phyloP scores from a whole-genome alignment of 2,329 filamentous ascomycete species.

The Sphaerostilbella broomeana region DNA sequence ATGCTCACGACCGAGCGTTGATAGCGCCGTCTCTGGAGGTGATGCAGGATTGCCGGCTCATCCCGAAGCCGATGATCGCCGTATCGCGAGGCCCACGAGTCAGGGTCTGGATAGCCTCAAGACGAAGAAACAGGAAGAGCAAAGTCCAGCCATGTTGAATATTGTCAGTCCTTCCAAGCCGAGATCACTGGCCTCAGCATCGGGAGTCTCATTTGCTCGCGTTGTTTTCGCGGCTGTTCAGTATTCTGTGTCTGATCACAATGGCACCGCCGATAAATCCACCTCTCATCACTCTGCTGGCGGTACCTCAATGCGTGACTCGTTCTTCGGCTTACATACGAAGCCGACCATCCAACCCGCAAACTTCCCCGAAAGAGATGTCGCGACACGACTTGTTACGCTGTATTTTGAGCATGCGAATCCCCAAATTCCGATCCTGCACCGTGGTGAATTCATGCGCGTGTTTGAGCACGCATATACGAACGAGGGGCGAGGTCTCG shows the following conservation, averaged over 20 bases:
- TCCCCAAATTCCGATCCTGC: slow-evolving; percentile 88
- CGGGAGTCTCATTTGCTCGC: slow-evolving; percentile 87
- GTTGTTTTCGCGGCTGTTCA: slow-evolving; percentile 94
- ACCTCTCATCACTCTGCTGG: slow-evolving; percentile 24
- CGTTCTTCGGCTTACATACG: slow-evolving; percentile 93
- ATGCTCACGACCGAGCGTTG: slow-evolving; percentile 43
- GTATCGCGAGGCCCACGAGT: slow-evolving; percentile 22
- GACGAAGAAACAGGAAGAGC: slow-evolving; percentile 27
- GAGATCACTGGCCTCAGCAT: slow-evolving; percentile 75
- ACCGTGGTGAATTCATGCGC: slow-evolving; percentile 81
- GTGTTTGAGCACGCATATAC: slow-evolving; percentile 79
- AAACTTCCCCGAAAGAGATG: slow-evolving; percentile 69
- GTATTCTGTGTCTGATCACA: slow-evolving; percentile 55
- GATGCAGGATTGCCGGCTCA: slow-evolving; percentile 29
- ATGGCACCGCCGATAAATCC: slow-evolving; percentile 34
- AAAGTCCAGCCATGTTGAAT: slow-evolving; percentile 54
- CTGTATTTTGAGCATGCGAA: slow-evolving; percentile 96
- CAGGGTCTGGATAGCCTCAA: slow-evolving; percentile 29
- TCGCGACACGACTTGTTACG: slow-evolving; percentile 66
- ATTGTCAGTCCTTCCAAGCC: slow-evolving; percentile 73
- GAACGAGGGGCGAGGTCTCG: slow-evolving; percentile 57
- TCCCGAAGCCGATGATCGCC: slow-evolving; percentile 25
- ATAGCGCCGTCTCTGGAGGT: slow-evolving; percentile 26
- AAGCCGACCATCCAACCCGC: slow-evolving; percentile 82
- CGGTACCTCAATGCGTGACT: slow-evolving; percentile 83